Evolutionary conservation across 345 rosid species (phyloP).

Genomic region (Gossypium arboreum): DNA sequence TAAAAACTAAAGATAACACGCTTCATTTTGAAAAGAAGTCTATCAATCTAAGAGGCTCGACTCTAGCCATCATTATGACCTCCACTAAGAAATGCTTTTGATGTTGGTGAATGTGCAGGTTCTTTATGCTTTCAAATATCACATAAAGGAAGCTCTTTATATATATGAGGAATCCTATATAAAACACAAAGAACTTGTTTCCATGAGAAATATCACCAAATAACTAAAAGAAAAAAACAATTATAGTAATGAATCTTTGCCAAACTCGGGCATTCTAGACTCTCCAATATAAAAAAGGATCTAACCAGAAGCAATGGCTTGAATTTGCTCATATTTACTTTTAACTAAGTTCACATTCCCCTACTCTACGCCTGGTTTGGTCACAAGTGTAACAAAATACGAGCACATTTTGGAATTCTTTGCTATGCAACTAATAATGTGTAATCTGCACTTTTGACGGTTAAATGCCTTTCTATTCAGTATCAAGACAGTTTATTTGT

Average conservation of each 20-base stretch:
- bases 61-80: not conserved
- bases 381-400: not conserved
- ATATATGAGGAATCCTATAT: not conserved
- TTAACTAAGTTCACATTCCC: not conserved
- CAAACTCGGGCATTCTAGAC: not conserved
- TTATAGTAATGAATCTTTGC: not conserved
- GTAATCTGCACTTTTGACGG: not conserved
- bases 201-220: constrained; percentile 6
- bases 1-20: not conserved
- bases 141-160: not conserved
- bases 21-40: not conserved
- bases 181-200: not conserved
- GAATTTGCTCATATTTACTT: not conserved
- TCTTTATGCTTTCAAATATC: not conserved
- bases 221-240: constrained; percentile 14
- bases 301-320: not conserved
- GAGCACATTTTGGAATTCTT: constrained; percentile 3
- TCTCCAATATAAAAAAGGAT: not conserved
- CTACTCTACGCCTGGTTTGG: not conserved
- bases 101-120: not conserved
- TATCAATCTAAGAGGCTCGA: not conserved
- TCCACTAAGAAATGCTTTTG: not conserved
- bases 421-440: not conserved
- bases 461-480: not conserved
- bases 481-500: not conserved